These are phyloP conservation scores for Solanum appendiculatum DNA, from an alignment of 257 asterid genomes.

Conservation along the genomic window DNA sequence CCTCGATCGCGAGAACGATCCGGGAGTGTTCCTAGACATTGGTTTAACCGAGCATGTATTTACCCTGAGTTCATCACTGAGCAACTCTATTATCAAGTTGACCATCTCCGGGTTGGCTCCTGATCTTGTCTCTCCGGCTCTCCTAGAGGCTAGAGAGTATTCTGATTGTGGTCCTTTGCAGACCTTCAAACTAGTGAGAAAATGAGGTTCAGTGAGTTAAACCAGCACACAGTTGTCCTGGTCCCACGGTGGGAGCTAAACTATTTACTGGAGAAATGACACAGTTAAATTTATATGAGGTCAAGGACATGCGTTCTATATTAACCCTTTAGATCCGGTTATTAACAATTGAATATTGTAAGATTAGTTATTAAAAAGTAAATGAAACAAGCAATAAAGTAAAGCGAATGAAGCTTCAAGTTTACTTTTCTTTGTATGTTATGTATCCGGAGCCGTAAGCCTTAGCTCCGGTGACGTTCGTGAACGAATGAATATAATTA, in stretches of 20 bases:
- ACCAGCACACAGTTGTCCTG: background rate
- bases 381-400: background rate
- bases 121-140: too few species aligned
- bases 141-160: too few species aligned
- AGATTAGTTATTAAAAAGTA: background rate
- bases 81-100: too few species aligned
- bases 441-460: background rate
- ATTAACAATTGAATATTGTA: background rate
- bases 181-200: background rate
- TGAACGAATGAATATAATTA: background rate
- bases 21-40: too few species aligned
- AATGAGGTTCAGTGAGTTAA: background rate
- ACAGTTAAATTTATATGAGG: background rate
- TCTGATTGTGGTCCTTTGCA: too few species aligned
- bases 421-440: background rate
- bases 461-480: background rate
- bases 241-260: background rate
- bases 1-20: too few species aligned
- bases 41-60: too few species aligned
- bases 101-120: too few species aligned
- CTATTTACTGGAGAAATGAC: background rate
- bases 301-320: background rate
- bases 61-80: too few species aligned
- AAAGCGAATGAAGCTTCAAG: background rate
- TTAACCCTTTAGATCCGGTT: background rate